phyloP scores from a whole-genome alignment of 2,329 filamentous ascomycete species.

The Colletotrichum nymphaeae region DNA sequence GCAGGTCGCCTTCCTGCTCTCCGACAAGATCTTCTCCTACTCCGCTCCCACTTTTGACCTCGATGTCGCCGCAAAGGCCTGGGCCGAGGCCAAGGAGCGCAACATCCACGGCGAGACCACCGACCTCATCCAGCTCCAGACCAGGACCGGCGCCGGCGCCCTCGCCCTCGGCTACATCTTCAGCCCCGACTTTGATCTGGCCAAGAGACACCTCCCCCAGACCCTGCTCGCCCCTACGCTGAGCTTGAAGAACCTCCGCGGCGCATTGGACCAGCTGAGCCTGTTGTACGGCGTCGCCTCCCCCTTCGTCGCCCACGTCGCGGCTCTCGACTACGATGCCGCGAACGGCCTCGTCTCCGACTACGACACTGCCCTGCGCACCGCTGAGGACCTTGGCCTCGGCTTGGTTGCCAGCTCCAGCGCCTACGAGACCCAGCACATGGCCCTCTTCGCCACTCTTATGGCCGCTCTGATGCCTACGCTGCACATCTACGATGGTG shows the following conservation, averaged over 20 bases:
- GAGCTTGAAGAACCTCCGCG: constrained; percentile 82
- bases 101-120: constrained; percentile 89
- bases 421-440: constrained; percentile 93
- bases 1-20: constrained; percentile 94
- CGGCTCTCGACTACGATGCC: constrained; percentile 85
- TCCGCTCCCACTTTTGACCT: constrained; percentile 94
- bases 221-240: constrained; percentile 88
- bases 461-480: constrained; percentile 84
- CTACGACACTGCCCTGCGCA: constrained; percentile 82
- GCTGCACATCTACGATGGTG: constrained; percentile 88
- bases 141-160: constrained; percentile 86
- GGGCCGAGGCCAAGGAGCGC: constrained; percentile 75
- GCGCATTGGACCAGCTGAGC: constrained; percentile 90
- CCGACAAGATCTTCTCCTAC: constrained; percentile 97
- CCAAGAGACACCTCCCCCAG: constrained; percentile 92
- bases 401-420: constrained; percentile 88
- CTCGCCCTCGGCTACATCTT: constrained; percentile 97
- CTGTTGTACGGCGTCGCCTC: constrained; percentile 92
- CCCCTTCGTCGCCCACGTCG: constrained; percentile 92
- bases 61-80: constrained; percentile 83
- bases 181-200: constrained; percentile 93
- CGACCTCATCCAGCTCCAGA: constrained; percentile 83
- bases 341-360: constrained; percentile 82
- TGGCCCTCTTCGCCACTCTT: constrained; percentile 88
- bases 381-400: constrained; percentile 91